Evolutionary conservation across 1,139 yeast genomes (phyloP), one percentile per base, ranked within the genome.

Genomic region (Nakaseomyces glabratus): DNA sequence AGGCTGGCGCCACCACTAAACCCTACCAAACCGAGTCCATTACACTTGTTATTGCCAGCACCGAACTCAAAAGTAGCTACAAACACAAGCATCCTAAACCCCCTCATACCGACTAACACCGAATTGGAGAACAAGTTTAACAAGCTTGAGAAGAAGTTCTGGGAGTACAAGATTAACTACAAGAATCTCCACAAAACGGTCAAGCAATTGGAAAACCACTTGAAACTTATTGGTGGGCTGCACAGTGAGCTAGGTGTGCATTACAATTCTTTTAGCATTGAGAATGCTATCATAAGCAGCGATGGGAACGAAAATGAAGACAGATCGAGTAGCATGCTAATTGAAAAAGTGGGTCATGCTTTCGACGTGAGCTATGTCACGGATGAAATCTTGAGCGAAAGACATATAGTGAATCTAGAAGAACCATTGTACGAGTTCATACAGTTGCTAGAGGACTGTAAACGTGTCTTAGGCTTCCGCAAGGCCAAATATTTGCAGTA

Each of bases 391-490:
- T 63, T 88, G 25, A 73, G 76, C 10, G 72, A 74, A 28, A 75
- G 76, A 33, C 62, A 88, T 28, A 74, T 79, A 43, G 70, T 82
- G 1, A 69, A 75, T 28, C 74, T 86, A 44, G 74, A 85, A 20
- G 97, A 90, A 52, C 94, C 93, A 4, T 61, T 85, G 15, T 78
- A 82, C 2, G 95, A 88, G 53, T 73, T 85, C 23, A 81, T 81
- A n/a, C 86, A 82, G 50, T 76, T 79, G 49, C 71, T 90, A 0
- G 65, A 68, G n/a, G 80, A 79, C 2, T 71, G 82, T 2, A 69
- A 80, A 25, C 68, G 73, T 28, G 76, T 88, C 6, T 65, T 80
- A 30, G 76, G 76, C 45, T 90, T 73, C 52, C 75, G 88, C 40
- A 67, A 72, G 28, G 70, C 76, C 46, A 88, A 90, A 54, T 63